Conservation (phyloP, 2,329 filamentous ascomycete species). For the Penicillium janthinellum region DNA sequence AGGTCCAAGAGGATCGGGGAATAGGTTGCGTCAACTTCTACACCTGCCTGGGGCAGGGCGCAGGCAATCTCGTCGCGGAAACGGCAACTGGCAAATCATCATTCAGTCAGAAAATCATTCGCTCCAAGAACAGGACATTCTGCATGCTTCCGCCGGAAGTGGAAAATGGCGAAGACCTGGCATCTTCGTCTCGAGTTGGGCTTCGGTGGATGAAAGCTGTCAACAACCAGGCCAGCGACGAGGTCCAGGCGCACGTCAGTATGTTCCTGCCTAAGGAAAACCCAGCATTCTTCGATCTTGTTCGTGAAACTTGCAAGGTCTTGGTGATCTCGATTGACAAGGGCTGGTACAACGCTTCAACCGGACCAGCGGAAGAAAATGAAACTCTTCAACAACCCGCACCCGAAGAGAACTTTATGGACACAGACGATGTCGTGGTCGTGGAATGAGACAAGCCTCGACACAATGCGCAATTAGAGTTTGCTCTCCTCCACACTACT, state of each 20-base stretch:
- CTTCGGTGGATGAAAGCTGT: constrained; percentile 68
- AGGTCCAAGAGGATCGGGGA: constrained; percentile 63
- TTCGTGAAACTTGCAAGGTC: constrained; percentile 41
- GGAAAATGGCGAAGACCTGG: constrained; percentile 30
- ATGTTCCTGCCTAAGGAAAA: constrained; percentile 52
- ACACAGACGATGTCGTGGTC: constrained; percentile 39
- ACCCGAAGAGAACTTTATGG: constrained; percentile 32
- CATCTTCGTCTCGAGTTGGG: constrained; percentile 36
- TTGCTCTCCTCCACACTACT: constrained; percentile 1
- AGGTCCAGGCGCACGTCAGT: constrained; percentile 73
- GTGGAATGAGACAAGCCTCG: constrained; percentile 28
- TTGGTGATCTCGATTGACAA: constrained; percentile 45
- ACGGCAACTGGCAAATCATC: constrained; percentile 27
- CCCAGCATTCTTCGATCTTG: constrained; percentile 46
- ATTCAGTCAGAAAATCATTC: constrained; percentile 41
- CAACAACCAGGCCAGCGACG: constrained; percentile 78
- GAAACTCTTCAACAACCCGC: constrained; percentile 19
- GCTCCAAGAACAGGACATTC: constrained; percentile 73
- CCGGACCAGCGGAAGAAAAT: constrained; percentile 22
- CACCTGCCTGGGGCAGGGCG: constrained; percentile 74
- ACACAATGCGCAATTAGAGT: neutral
- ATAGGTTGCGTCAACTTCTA: constrained; percentile 87
- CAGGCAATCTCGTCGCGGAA: constrained; percentile 41
- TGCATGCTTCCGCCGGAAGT: constrained; percentile 72
- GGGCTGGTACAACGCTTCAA: constrained; percentile 41